Evolutionary conservation across 306 rosid genomes (phyloP), one percentile per base, ranked within the genome.

Genomic region (Cicer bijugum): DNA sequence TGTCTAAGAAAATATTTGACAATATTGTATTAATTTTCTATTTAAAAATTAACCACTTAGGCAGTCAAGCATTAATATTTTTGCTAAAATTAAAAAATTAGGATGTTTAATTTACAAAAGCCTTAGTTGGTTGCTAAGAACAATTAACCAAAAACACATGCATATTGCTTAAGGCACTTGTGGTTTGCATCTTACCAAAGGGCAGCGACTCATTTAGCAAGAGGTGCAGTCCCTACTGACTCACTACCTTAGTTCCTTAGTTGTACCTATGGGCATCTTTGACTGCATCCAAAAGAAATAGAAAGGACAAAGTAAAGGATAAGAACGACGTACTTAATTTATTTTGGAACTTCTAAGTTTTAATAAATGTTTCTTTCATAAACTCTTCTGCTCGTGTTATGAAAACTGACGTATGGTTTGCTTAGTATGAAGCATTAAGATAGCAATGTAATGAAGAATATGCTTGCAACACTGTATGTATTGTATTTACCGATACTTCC

Each of bases 371-470:
- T 69, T 72, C 75, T 67, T 72, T 72, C 37, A 9, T 42, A 42
- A 50, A 60, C 55, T 67, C 56, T 33, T 35, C 39, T 35, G 61
- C 43, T 50, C 17, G 16, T 42, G 72, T 40, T 16, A 19, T 68
- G 50, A 69, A 67, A 74, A 60, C 48, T 52, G 59, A 73, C 46
- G 19, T 16, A 19, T 68, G 53, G 42, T 53, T 60, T 67, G 78
- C 60, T 71, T 52, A 35, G 19, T 11, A 9, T 53, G 52, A 73
- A 55, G 78, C 51, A 40, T 9, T 40, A 71, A 73, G 35, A 60
- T 48, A 51, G 35, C 33, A 61, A 23, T 33, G 56, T 17, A 8
- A 42, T 64, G 44, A 16, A 20, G n/a, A 28, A 56, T 8, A 1
- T 68, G 17, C 19, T 70, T 28, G 10, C 23, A 50, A 16, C 63